Percentiles rank a stretch among this genome's conserved stretches.
These are phyloP conservation scores for Waitea zeae DNA, from an alignment of 1,284 basidiomycete genomes.

Conservation along the genomic window DNA sequence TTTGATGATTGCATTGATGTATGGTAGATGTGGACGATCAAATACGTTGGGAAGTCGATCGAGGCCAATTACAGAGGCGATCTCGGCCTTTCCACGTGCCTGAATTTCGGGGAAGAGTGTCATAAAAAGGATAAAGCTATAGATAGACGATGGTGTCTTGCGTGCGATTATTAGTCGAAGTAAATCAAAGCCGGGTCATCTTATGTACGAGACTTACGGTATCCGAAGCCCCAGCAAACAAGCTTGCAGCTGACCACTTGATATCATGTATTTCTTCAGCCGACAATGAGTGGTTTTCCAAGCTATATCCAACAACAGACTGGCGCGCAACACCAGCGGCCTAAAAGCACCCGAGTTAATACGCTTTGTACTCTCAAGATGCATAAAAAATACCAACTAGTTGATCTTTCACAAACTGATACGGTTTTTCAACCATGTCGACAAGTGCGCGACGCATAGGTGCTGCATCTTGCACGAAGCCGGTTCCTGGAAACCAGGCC, in stretches of 20 bases:
- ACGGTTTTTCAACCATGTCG: slow-evolving; percentile 9
- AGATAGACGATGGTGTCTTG: background rate
- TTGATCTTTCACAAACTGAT: slow-evolving; percentile 9
- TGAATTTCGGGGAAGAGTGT: slow-evolving; percentile 9
- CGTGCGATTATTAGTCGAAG: background rate
- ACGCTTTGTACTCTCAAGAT: background rate
- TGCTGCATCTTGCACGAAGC: slow-evolving; percentile 9
- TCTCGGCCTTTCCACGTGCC: slow-evolving; percentile 9
- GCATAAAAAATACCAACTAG: slow-evolving; percentile 7
- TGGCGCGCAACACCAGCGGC: slow-evolving; percentile 9
- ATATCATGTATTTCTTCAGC: slow-evolving; percentile 6
- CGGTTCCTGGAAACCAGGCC: slow-evolving; percentile 13
- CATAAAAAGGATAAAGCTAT: slow-evolving; percentile 12
- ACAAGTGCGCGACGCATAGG: slow-evolving; percentile 7
- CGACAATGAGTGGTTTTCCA: slow-evolving; percentile 5
- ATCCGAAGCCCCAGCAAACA: slow-evolving; percentile 8
- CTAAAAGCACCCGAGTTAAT: slow-evolving; percentile 2
- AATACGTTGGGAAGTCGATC: slow-evolving; percentile 9
- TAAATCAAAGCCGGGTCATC: too few relatives aligned
- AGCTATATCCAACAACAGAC: slow-evolving; percentile 7
- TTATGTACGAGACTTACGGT: slow-evolving; percentile 4
- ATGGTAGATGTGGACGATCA: slow-evolving; percentile 4
- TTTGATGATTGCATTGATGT: slow-evolving; percentile 9
- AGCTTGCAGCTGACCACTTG: slow-evolving; percentile 8
- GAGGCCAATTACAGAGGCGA: slow-evolving; percentile 9